Conservation (phyloP, 441 rosid species). For the Mallotus japonicus region DNA sequence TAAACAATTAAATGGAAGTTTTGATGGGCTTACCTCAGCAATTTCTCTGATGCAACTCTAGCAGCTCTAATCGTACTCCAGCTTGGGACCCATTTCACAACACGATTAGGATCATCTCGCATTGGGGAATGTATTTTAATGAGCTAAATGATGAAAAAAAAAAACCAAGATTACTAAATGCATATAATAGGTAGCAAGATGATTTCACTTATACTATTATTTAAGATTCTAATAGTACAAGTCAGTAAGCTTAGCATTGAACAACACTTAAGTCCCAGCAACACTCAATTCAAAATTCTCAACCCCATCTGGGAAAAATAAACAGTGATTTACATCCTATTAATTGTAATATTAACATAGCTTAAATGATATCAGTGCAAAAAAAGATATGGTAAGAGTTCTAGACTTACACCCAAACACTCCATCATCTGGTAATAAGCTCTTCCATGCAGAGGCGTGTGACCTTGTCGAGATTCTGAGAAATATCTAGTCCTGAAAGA, state of each 20-base stretch:
- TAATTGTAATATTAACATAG: conserved; percentile 6
- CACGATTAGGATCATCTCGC: conserved; percentile 70
- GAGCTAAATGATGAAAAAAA: conserved; percentile 45
- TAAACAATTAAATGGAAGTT: background rate
- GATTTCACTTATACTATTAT: background rate
- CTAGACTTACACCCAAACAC: conserved; percentile 81
- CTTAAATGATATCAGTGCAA: background rate
- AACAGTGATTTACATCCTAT: background rate
- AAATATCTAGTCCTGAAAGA: conserved; percentile 86
- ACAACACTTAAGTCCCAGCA: background rate
- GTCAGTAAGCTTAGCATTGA: background rate
- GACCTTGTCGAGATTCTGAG: conserved; percentile 94
- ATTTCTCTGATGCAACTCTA: conserved; percentile 79
- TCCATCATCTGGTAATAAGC: conserved; percentile 99
- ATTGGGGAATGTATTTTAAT: conserved; percentile 93
- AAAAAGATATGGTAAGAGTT: background rate
- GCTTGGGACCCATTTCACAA: conserved; percentile 74
- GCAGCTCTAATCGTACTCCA: conserved; percentile 61
- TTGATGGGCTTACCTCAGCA: conserved; percentile 50
- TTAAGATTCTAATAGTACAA: conserved; percentile 1
- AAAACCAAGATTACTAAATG: conserved; percentile 18
- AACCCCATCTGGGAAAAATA: background rate
- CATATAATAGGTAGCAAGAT: background rate
- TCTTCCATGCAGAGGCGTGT: conserved; percentile 93
- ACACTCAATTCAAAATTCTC: background rate